Base-by-base conservation (phyloP, 1,284 basidiomycete genomes). In the Inonotus obliquus region DNA sequence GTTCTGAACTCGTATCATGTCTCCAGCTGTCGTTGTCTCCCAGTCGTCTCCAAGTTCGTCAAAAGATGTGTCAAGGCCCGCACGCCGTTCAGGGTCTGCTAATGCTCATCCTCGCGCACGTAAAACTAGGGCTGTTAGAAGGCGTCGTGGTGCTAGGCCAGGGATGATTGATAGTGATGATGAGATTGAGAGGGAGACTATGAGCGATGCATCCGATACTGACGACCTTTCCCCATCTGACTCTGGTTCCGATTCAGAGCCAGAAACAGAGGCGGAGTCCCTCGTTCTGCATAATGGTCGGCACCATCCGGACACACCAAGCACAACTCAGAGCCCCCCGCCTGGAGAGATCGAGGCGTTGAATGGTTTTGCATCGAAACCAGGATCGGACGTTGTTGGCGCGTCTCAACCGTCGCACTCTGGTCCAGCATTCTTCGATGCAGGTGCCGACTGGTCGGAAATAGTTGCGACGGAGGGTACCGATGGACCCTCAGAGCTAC, bases 391-490 rank as follows among this genome's bases (percentile, higher is more conserved):
- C 7, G 66, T 69, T 41, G 67, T 70, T 59, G 69, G 71, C 1
- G 61, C 39, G 27, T 55, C 60, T 10, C 72, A 72, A 66, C 59
- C 55, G 32, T 21, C 41, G 19, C 73, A 68, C 27, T 72, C 68
- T 10, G 67, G 72, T 48, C 71, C 77, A 41, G 74, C 85, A 4
- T 87, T 89, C 69, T 85, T 86, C 65, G 69, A 75, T 17, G 69
- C 78, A 19, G 66, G 79, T 41, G 78, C 79, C 17, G 81, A 84
- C 68, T 92, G 91, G 91, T 87, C 88, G 7, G 89, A 92, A 70
- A 87, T 91, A 82, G 87, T 91, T n/a, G 79, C 83, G n/a, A 85
- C 86, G 56, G 86, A 91, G 71, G 80, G 74, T 29, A 76, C 74
- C 25, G 79, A 83, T 65, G 85, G 81, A 21, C 66, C 67, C 14